Evolutionary conservation across 192 early-diverging fungal species (phyloP).

Genomic region (Entomortierella chlamydospora): DNA sequence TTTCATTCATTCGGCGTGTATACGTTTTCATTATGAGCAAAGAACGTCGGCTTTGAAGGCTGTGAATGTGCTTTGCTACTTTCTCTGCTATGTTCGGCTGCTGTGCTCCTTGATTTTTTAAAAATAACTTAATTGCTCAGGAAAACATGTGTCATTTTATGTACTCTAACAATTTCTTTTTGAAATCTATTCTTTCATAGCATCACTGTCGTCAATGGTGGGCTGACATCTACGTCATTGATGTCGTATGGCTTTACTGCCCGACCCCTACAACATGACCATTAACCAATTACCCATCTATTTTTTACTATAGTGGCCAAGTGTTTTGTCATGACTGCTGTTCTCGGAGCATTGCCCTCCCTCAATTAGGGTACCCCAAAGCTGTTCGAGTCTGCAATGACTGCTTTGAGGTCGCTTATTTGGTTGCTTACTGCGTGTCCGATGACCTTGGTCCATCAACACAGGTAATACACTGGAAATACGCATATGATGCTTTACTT

Average conservation of each 20-base stretch:
- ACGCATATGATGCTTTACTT: too few species aligned
- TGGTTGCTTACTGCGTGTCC: constrained; percentile 65
- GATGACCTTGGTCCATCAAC: constrained; percentile 64
- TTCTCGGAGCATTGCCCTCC: constrained; percentile 61
- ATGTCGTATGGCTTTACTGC: not conserved
- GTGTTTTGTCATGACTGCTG: constrained; percentile 69
- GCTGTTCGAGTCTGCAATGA: constrained; percentile 66
- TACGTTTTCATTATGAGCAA: too few species aligned
- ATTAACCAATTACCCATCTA: not conserved
- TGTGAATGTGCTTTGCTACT: too few species aligned
- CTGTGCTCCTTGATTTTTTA: too few species aligned
- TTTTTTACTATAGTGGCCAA: constrained; percentile 55
- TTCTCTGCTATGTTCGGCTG: too few species aligned
- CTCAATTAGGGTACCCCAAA: constrained; percentile 65
- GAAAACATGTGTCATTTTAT: not conserved
- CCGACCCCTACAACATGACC: not conserved
- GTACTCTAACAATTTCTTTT: constrained; percentile 3
- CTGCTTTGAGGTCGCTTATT: constrained; percentile 67
- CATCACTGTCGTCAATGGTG: constrained; percentile 74
- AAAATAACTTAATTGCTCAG: too few species aligned
- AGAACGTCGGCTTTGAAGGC: too few species aligned
- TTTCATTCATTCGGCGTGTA: too few species aligned
- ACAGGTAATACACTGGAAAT: constrained; percentile 58
- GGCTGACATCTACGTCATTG: not conserved
- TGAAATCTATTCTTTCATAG: constrained; percentile 26